These are phyloP conservation scores for Quercus lobata DNA, from an alignment of 331 rosid species.

Conservation along the genomic window DNA sequence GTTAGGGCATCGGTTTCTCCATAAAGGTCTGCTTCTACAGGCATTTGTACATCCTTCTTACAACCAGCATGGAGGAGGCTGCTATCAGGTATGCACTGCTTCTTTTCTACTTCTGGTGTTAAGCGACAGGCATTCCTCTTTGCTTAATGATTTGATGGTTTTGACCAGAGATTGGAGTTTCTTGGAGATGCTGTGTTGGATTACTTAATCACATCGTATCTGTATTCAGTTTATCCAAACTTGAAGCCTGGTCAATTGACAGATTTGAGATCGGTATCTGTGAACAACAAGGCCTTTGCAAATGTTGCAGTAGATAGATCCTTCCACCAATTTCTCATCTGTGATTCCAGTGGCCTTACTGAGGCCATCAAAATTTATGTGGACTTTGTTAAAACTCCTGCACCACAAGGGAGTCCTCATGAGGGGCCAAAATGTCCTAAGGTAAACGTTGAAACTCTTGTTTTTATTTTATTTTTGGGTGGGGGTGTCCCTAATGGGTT, in stretches of 20 bases:
- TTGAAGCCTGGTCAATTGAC: constrained; percentile 95
- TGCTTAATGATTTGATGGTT: constrained; percentile 13
- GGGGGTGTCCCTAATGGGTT: no score
- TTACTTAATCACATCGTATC: constrained; percentile 84
- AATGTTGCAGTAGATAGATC: constrained; percentile 60
- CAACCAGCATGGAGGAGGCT: constrained; percentile 86
- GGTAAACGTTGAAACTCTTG: constrained; percentile 40
- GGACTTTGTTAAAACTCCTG: constrained; percentile 31
- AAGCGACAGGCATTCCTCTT: constrained; percentile 7
- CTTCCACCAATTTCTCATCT: constrained; percentile 62
- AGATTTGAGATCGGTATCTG: constrained; percentile 80
- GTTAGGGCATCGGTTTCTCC: constrained; percentile 60
- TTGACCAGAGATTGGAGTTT: constrained; percentile 86
- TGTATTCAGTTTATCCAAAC: constrained; percentile 82
- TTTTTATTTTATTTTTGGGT: neutral
- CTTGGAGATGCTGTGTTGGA: constrained; percentile 98
- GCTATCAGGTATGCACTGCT: constrained; percentile 69
- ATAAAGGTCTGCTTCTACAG: constrained; percentile 80
- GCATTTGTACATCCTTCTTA: constrained; percentile 95
- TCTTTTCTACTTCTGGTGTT: constrained; percentile 11
- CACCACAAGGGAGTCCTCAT: constrained; percentile 12
- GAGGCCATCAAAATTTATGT: constrained; percentile 58
- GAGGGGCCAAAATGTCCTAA: constrained; percentile 76
- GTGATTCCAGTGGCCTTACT: constrained; percentile 58
- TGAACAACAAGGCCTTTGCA: constrained; percentile 87